Base-by-base conservation (phyloP, 192 early-diverging fungal genomes). In the Backusella luteola region DNA sequence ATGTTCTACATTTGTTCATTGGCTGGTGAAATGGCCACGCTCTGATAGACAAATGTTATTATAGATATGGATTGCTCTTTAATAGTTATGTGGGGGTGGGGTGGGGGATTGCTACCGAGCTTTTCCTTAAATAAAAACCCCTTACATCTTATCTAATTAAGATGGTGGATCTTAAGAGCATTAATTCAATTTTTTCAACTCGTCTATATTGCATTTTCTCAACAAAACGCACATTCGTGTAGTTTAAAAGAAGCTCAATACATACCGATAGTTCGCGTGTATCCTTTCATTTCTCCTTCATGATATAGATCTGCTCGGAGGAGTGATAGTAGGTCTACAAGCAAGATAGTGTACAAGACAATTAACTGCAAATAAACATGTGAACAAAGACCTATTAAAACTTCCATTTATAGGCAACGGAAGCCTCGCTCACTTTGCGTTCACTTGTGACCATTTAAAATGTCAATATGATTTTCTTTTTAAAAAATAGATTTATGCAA, bases 341-440 rank as follows among this genome's bases (percentile, higher is more conserved):
- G 11, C 21, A 63, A 63, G 56, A 29, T 63, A 63, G 21, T 63
- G 56, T 14, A 63, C 56, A 63, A 26, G 9, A 9, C 12, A 63
- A 63, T 63, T 63, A 63, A 14, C 26, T 29, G 23, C 56, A 63
- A 63, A 29, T 4, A 63, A 29, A 63, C 56, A 63, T 63, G 56
- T 63, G 56, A 63, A 63, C 56, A 29, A 63, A 29, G 21, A 29
- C 56, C 9, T 23, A 63, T 29, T 14, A 63, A 14, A 63, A 63
- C 56, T 63, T 63, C 56, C 56, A 29, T 29, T 63, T 63, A 63
- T 63, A 29, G 56, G 21, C 56, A 63, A 63, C 56, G 56, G 56
- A 63, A n/a, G 8, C 23, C 26, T 63, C 56, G 56, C 56, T 63
- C 56, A 11, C 11, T 63, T 63, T 63, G 56, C 56, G 23, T 63